Percentiles rank a stretch among this genome's conserved stretches.
These are phyloP conservation scores for Ogataea sp. DNA, from an alignment of 805 yeast genomes.

Conservation along the genomic window DNA sequence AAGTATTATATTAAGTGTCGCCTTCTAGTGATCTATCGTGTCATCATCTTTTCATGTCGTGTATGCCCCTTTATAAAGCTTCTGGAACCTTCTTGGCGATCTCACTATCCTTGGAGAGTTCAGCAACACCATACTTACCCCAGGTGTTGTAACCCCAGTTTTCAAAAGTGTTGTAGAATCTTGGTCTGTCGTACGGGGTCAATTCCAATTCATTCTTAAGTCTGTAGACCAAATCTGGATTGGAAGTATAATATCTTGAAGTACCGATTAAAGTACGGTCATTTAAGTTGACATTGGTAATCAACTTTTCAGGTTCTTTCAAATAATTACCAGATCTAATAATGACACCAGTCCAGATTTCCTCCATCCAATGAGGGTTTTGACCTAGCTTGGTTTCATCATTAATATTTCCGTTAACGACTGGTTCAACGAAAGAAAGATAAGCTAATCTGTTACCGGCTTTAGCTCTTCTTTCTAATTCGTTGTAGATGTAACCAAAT, in stretches of 20 bases:
- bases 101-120: background rate
- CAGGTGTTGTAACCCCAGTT: slow-evolving; percentile 28
- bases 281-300: slow-evolving; percentile 2
- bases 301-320: background rate
- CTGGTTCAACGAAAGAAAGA: slow-evolving; percentile 28
- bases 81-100: background rate
- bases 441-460: slow-evolving; percentile 28
- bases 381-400: slow-evolving; percentile 3
- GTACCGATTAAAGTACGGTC: slow-evolving; percentile 29
- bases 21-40: too few species aligned
- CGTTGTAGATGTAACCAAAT: slow-evolving; percentile 24
- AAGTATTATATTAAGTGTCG: too few species aligned
- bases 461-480: slow-evolving; percentile 25
- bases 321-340: slow-evolving; percentile 14
- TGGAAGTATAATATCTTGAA: slow-evolving; percentile 27
- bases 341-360: slow-evolving; percentile 28
- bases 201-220: slow-evolving; percentile 23
- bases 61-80: background rate
- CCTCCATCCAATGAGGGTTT: slow-evolving; percentile 28
- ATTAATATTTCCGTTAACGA: slow-evolving; percentile 29
- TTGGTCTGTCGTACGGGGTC: slow-evolving; percentile 26
- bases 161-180: slow-evolving; percentile 26
- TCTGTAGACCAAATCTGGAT: slow-evolving; percentile 29
- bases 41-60: background rate
- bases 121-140: slow-evolving; percentile 11